Evolutionary conservation across 2,329 filamentous ascomycete species (phyloP).

Genomic region (Colletotrichum lupini): DNA sequence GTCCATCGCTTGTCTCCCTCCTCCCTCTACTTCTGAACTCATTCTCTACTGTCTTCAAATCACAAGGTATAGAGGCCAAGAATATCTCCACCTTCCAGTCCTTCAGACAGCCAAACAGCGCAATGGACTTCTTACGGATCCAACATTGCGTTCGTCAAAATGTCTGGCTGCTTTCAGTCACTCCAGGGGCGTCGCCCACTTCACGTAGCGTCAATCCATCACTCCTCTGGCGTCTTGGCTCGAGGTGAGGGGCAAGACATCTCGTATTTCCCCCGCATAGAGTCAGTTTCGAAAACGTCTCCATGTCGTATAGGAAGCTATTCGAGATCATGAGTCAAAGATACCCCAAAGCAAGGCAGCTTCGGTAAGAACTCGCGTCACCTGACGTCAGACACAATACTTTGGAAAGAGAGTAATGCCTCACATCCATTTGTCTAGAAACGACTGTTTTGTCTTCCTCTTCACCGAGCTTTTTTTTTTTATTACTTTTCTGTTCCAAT

Average conservation of each 20-base stretch:
- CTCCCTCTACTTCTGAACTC: too few species aligned
- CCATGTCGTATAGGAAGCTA: background rate
- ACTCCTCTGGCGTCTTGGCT: conserved; percentile 12
- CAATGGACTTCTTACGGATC: too few species aligned
- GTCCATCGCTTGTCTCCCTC: too few species aligned
- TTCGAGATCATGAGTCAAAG: background rate
- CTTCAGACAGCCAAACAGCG: too few species aligned
- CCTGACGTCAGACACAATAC: conserved; percentile 1
- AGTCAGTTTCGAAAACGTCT: background rate
- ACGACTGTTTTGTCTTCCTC: conserved; percentile 9
- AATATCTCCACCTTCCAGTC: too few species aligned
- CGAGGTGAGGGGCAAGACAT: background rate
- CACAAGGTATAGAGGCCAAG: too few species aligned
- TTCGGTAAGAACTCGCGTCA: background rate
- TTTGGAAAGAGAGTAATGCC: background rate
- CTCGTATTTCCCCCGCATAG: background rate
- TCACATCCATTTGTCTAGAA: conserved; percentile 24
- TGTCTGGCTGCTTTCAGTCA: background rate
- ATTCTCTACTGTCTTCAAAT: too few species aligned
- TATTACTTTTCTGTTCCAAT: conserved; percentile 2
- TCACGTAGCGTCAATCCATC: background rate
- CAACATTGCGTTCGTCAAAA: background rate
- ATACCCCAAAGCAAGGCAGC: background rate
- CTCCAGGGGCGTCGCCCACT: background rate
- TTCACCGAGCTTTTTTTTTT: background rate